Evolutionary conservation across 164 flowering plant species (phyloP).

Genomic region (Pachysandra terminalis): DNA sequence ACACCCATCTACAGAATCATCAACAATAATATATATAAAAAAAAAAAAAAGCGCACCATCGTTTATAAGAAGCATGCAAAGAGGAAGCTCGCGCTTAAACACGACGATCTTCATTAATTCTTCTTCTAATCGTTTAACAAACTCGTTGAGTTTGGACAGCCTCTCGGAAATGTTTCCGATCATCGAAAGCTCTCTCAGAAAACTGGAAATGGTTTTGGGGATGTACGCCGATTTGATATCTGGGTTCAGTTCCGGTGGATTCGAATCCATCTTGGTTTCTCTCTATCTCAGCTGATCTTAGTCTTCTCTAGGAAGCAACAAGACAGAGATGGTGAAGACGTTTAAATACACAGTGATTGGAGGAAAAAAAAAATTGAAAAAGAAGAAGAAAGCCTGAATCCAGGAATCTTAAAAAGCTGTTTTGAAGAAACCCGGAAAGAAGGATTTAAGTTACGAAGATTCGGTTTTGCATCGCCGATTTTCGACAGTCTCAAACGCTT

Average conservation of each 20-base stretch:
- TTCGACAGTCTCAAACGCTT: background rate
- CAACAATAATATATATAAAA: background rate
- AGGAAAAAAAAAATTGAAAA: no score
- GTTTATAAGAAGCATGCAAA: conserved; percentile 47
- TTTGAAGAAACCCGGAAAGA: conserved; percentile 7
- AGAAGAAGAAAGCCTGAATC: conserved; percentile 12
- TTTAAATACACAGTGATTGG: conserved; percentile 10
- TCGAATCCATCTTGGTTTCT: conserved; percentile 15
- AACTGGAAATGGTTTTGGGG: conserved; percentile 29
- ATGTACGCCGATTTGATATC: conserved; percentile 27
- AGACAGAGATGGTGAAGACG: conserved; percentile 8
- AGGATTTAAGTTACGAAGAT: conserved; percentile 12
- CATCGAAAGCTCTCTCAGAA: conserved; percentile 29
- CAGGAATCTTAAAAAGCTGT: conserved; percentile 6
- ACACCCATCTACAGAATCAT: conserved; percentile 8
- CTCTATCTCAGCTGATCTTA: conserved; percentile 1
- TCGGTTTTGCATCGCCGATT: conserved; percentile 11
- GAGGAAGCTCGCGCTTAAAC: conserved; percentile 68
- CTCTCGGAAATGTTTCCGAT: conserved; percentile 23
- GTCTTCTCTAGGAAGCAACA: conserved; percentile 4
- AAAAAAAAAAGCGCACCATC: conserved; percentile 37
- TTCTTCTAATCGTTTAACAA: conserved; percentile 36
- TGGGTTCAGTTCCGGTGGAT: conserved; percentile 36
- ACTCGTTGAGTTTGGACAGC: conserved; percentile 30
- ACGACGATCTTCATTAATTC: conserved; percentile 59